These are phyloP conservation scores for Aspergillus transmontanensis DNA, from an alignment of 2,329 filamentous ascomycete genomes.

Conservation along the genomic window DNA sequence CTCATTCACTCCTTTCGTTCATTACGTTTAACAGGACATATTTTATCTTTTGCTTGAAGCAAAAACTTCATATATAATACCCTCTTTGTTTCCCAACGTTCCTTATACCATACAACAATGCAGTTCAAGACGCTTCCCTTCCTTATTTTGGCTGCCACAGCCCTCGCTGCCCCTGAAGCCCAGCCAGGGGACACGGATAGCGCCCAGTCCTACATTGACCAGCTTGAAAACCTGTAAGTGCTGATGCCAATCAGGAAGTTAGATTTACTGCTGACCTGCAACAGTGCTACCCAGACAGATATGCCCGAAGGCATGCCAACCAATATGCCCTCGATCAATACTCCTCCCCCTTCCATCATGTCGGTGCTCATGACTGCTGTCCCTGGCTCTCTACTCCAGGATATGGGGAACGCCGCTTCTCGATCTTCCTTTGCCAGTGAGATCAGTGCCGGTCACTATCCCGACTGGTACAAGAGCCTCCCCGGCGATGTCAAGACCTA, in stretches of 20 bases:
- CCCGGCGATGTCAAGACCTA: conserved; percentile 31
- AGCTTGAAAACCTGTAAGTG: conserved; percentile 5
- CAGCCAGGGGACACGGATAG: conserved; percentile 11
- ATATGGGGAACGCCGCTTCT: conserved; percentile 23
- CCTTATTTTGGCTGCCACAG: conserved; percentile 24
- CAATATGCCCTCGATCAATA: background rate
- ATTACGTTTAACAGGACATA: background rate
- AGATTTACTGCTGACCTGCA: background rate
- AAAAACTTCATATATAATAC: background rate
- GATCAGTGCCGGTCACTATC: conserved; percentile 25
- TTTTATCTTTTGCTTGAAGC: background rate
- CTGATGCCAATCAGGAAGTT: background rate
- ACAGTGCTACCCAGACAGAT: conserved; percentile 1
- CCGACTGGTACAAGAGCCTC: conserved; percentile 31
- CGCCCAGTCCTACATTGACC: conserved; percentile 6
- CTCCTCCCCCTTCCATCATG: conserved; percentile 26
- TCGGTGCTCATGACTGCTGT: conserved; percentile 29
- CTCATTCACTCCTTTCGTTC: background rate
- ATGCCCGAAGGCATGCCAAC: conserved; percentile 9
- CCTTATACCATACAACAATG: conserved; percentile 18
- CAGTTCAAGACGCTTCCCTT: conserved; percentile 28
- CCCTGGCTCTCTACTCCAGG: conserved; percentile 24
- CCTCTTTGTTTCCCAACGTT: background rate
- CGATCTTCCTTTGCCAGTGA: conserved; percentile 26
- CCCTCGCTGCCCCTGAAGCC: conserved; percentile 18